Base-by-base conservation (phyloP, 805 yeast species). In the Diddensiella santjacobensis region DNA sequence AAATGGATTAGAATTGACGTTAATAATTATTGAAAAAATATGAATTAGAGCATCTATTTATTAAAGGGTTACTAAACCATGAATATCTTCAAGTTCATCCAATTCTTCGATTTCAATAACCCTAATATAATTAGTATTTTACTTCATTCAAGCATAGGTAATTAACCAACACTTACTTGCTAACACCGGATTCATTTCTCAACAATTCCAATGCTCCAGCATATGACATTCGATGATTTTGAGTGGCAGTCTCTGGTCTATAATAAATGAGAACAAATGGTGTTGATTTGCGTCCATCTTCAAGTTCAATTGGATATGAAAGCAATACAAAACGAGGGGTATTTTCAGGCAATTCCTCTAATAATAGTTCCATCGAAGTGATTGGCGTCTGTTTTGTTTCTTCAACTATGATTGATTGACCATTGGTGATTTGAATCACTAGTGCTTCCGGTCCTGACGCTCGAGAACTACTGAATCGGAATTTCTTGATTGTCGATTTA, bases 121-220 rank as follows among this genome's bases (percentile, higher is more conserved):
- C 59, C 81, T 74, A 60, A 8, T 45, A 4, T 24, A 24, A 40
- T 43, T 42, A 40, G 4, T 22, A 6, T 13, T 18, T 33, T 15
- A n/a, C 35, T 11, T 15, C 24, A n/a, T 36, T 22, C n/a, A 8
- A 11, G 18, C 26, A n/a, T 22, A 40, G 22, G n/a, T n/a, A n/a
- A n/a, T n/a, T n/a, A n/a, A n/a, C n/a, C n/a, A 45, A 45, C 55
- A 69, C 72, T 58, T 71, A 65, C 80, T 74, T 72, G 63, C 63
- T 50, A n/a, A 87, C 88, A 15, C 88, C 87, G n/a, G 90, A 83
- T 56, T 83, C 82, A 43, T 78, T 81, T 64, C 91, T 75, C 49
- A 90, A 75, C 54, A 83, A 67, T 63, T 90, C 96, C 19, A 87
- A 78, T 1, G 96, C 95, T 3, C 93, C 95, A 0, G 96, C 97